phyloP scores from a whole-genome alignment of 768 basidiomycete species.

The Floccularia luteovirens region DNA sequence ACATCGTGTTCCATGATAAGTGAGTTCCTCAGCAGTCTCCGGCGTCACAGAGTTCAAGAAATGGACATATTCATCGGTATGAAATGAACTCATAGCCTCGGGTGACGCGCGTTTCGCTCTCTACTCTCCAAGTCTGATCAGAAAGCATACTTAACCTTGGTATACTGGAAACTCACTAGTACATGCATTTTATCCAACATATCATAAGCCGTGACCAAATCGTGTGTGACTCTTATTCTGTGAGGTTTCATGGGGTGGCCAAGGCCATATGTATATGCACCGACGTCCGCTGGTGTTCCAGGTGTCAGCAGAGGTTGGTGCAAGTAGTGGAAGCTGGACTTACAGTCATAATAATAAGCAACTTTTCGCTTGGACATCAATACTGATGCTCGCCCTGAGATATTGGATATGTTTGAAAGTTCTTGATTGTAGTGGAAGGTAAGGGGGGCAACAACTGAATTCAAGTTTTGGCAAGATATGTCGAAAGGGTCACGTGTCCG shows the following conservation, averaged over 20 bases:
- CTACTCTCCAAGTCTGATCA: conserved; percentile 21
- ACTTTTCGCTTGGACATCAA: conserved; percentile 68
- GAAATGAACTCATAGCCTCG: conserved; percentile 85
- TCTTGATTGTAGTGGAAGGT: too few species aligned
- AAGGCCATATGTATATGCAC: conserved; percentile 72
- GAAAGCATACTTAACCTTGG: neutral
- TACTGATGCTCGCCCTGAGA: too few species aligned
- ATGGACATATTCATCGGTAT: conserved; percentile 97
- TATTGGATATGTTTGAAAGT: too few species aligned
- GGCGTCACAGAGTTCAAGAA: conserved; percentile 86
- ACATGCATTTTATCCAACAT: conserved; percentile 95
- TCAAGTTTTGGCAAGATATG: too few species aligned
- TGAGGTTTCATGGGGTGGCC: conserved; percentile 97
- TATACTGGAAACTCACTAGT: conserved; percentile 44
- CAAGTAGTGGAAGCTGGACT: conserved; percentile 10
- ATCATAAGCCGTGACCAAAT: conserved; percentile 83
- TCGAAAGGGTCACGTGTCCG: too few species aligned
- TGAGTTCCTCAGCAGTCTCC: conserved; percentile 83
- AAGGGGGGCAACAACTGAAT: too few species aligned
- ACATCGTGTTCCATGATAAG: conserved; percentile 84
- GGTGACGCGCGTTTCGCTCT: conserved; percentile 64
- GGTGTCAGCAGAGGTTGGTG: conserved; percentile 3
- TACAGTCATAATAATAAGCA: conserved; percentile 76
- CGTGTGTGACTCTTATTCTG: conserved; percentile 89
- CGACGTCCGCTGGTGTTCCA: conserved; percentile 49